Evolutionary conservation across 176 grass and related monocot genomes (phyloP), one percentile per base, ranked within the genome.

Genomic region (Microstegium vimineum): DNA sequence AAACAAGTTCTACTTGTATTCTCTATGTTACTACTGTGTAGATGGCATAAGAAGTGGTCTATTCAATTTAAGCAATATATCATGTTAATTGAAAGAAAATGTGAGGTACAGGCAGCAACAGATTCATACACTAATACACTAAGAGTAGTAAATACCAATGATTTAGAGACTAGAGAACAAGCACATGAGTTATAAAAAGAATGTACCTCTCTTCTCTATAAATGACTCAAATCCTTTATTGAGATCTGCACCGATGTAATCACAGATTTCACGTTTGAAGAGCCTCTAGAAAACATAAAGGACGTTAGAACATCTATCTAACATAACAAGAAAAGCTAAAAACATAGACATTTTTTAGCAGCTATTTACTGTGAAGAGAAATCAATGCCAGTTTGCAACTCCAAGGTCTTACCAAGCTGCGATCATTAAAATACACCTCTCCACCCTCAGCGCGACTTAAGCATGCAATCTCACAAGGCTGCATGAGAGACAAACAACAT

Each of bases 151-250:
- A 20, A 73, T 66, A 80, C 32, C 49, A 81, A 82, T 26, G 80
- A 52, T 72, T 16, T 27, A 57, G 18, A 64, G 52, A 66, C 17
- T 27, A 57, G 18, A 64, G 52, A 66, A 35, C 20, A 74, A 68
- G 59, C 45, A 52, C 47, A 73, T 27, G 45, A 81, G 22, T 79
- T 73, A 47, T 23, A 61, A 56, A 81, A 73, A 30, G n/a, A 90
- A 76, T 67, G 25, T 76, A 99, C 96, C 96, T 95, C 17, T 95
- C 88, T 99, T 99, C 69, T 95, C 96, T 62, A 89, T 71, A 66
- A 94, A 99, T 76, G 96, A 63, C 36, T 95, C 96, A 40, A 95
- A 99, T 36, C 96, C 96, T 90, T 85, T 90, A 87, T 95, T 99
- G 41, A 99, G 86, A 89, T 99, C 82, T 35, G 91, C 79, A 66